phyloP scores from a whole-genome alignment of 345 rosid species.

The Citrus australasica region DNA sequence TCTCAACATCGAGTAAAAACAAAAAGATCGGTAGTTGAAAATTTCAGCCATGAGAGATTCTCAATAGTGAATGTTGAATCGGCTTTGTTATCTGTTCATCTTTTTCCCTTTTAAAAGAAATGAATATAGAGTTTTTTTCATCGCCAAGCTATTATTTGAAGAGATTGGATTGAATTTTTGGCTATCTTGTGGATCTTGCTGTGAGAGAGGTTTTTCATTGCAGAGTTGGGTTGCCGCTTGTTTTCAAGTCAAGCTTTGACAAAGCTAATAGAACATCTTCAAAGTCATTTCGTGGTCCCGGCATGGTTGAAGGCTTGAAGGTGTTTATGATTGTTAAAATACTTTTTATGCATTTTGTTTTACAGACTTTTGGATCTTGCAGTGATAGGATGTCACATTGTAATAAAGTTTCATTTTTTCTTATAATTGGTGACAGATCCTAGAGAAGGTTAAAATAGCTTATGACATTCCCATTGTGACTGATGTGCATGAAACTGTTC shows the following conservation, averaged over 20 bases:
- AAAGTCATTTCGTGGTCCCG: slow-evolving; percentile 94
- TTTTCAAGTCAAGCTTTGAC: slow-evolving; percentile 97
- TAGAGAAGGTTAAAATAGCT: slow-evolving; percentile 90
- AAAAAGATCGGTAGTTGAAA: not conserved
- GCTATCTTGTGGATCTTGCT: not conserved
- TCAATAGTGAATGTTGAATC: not conserved
- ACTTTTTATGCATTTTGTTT: not conserved
- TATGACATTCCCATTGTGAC: slow-evolving; percentile 86
- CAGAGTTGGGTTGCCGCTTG: slow-evolving; percentile 86
- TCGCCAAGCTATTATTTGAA: not conserved
- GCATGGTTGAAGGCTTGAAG: slow-evolving; percentile 90
- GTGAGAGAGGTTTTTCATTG: not conserved
- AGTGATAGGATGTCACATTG: not conserved
- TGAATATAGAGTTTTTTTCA: not conserved
- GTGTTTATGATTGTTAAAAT: slow-evolving; percentile 25
- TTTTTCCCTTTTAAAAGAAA: not conserved
- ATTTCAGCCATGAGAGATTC: not conserved
- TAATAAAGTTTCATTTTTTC: slow-evolving; percentile 1
- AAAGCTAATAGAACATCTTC: slow-evolving; percentile 95
- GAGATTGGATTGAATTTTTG: too few species aligned
- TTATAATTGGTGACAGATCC: slow-evolving; percentile 55
- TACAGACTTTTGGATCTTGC: not conserved
- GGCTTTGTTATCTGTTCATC: not conserved
- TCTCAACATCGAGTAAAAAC: not conserved
- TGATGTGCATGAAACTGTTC: slow-evolving; percentile 86